These are phyloP conservation scores for Dipodascopsis uninucleata DNA, from an alignment of 805 yeast species.

Conservation along the genomic window DNA sequence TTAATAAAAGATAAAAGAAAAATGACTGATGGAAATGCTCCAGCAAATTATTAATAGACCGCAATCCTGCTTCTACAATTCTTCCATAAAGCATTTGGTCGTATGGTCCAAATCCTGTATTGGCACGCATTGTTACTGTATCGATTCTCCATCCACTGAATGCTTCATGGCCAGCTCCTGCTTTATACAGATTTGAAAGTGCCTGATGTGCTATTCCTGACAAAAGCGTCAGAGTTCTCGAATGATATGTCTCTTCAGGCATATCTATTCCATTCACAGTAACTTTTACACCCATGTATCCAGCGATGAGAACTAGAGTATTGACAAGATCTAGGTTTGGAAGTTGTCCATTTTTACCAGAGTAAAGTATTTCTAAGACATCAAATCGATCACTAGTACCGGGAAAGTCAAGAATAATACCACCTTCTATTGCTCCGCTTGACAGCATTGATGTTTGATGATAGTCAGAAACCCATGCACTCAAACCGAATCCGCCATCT, in stretches of 20 bases:
- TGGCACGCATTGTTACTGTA: constrained; percentile 74
- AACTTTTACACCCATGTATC: constrained; percentile 70
- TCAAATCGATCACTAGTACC: constrained; percentile 64
- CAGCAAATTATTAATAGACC: constrained; percentile 84
- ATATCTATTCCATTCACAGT: constrained; percentile 55
- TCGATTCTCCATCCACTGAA: constrained; percentile 97
- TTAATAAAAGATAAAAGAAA: constrained; percentile 80
- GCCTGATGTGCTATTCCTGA: constrained; percentile 68
- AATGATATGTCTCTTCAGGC: constrained; percentile 43
- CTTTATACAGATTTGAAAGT: constrained; percentile 57
- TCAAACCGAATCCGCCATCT: constrained; percentile 61
- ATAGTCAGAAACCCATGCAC: constrained; percentile 92
- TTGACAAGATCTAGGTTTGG: constrained; percentile 91
- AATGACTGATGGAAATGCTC: constrained; percentile 98
- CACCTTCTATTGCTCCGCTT: constrained; percentile 92
- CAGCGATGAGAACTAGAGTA: constrained; percentile 66
- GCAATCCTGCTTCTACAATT: constrained; percentile 76
- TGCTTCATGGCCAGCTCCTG: constrained; percentile 74
- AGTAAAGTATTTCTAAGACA: constrained; percentile 68
- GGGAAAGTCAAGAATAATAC: constrained; percentile 77
- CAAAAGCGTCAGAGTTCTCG: constrained; percentile 54
- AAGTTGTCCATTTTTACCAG: constrained; percentile 90
- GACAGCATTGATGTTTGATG: constrained; percentile 64
- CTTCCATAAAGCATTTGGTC: constrained; percentile 93
- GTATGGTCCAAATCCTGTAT: constrained; percentile 34